These are phyloP conservation scores for Eutrema heterophyllum DNA, from an alignment of 345 rosid species.

Conservation along the genomic window DNA sequence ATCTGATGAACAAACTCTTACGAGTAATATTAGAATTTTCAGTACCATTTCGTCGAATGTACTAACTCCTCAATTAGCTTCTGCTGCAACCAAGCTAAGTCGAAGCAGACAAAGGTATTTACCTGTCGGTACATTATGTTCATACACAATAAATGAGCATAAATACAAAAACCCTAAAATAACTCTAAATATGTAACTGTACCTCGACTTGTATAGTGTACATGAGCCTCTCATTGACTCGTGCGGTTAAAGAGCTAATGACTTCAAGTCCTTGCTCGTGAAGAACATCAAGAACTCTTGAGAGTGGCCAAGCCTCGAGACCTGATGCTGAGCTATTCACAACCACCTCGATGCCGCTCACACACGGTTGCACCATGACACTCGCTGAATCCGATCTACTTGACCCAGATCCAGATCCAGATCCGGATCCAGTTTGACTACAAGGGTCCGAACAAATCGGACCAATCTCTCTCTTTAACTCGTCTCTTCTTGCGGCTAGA, in stretches of 20 bases:
- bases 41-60: not conserved
- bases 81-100: constrained; percentile 33
- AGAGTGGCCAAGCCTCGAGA: constrained; percentile 25
- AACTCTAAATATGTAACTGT: not conserved
- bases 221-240: constrained; percentile 30
- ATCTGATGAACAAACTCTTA: not conserved
- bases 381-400: not conserved
- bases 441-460: not conserved
- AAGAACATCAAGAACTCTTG: constrained; percentile 33
- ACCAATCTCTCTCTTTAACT: constrained; percentile 21
- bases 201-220: constrained; percentile 45
- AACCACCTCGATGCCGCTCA: constrained; percentile 35
- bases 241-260: constrained; percentile 30
- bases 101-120: constrained; percentile 23
- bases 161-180: not conserved
- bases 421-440: constrained; percentile 18
- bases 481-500: constrained; percentile 27
- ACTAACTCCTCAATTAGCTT: constrained; percentile 33
- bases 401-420: constrained; percentile 13
- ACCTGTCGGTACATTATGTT: constrained; percentile 29
- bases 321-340: constrained; percentile 24
- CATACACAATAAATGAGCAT: not conserved
- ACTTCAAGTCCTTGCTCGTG: constrained; percentile 34
- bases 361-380: constrained; percentile 28
- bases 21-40: not conserved